These are phyloP conservation scores for Fusarium scirpi DNA, from an alignment of 2,329 filamentous ascomycete species.

Conservation along the genomic window DNA sequence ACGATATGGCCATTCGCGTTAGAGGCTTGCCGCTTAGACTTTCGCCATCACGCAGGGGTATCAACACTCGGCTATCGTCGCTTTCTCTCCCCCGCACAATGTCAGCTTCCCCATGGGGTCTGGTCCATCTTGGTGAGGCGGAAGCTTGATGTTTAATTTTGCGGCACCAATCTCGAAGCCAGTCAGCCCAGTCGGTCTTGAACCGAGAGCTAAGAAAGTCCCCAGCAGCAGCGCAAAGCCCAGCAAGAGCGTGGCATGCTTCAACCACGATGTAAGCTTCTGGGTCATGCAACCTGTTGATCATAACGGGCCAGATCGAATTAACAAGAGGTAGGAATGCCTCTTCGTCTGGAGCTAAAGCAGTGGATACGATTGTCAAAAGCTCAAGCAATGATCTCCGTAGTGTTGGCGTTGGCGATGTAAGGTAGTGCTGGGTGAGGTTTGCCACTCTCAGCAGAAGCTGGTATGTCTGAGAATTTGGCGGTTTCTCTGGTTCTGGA, in stretches of 20 bases:
- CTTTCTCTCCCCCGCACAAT: constrained; percentile 30
- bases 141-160: constrained; percentile 57
- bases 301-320: constrained; percentile 87
- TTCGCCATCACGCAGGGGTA: constrained; percentile 49
- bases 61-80: constrained; percentile 47
- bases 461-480: constrained; percentile 83
- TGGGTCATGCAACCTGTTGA: constrained; percentile 73
- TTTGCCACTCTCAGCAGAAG: constrained; percentile 84
- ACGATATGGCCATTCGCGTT: constrained; percentile 13
- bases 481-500: constrained; percentile 64
- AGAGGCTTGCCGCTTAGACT: constrained; percentile 35
- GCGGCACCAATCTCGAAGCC: constrained; percentile 64
- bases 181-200: constrained; percentile 75
- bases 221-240: constrained; percentile 78
- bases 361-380: constrained; percentile 76
- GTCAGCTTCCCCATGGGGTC: constrained; percentile 37
- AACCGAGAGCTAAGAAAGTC: constrained; percentile 85
- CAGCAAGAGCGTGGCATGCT: constrained; percentile 75
- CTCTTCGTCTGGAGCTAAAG: constrained; percentile 81
- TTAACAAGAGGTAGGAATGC: constrained; percentile 91
- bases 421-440: constrained; percentile 90
- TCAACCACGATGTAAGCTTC: constrained; percentile 77
- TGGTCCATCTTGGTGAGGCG: constrained; percentile 25
- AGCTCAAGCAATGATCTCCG: constrained; percentile 83
- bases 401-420: constrained; percentile 82